Percentiles rank a stretch among this genome's conserved stretches.
phyloP scores from a whole-genome alignment of 2,329 filamentous ascomycete species.

The Colletotrichum phormii region DNA sequence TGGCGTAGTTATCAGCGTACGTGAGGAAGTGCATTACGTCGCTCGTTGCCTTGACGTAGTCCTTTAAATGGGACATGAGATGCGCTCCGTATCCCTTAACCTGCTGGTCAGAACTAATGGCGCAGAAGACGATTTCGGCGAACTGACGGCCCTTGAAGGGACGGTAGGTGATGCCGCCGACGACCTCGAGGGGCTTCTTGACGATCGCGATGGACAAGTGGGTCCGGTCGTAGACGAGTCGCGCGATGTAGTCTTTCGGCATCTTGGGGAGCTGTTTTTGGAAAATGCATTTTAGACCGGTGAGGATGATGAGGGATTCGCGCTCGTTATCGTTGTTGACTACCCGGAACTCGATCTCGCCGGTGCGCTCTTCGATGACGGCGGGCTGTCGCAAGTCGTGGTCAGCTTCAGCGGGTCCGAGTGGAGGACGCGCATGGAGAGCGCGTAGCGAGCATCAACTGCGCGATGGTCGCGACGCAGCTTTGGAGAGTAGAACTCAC shows the following conservation, averaged over 20 bases:
- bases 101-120: constrained; percentile 96
- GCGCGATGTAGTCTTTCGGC: constrained; percentile 99
- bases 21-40: constrained; percentile 99
- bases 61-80: constrained; percentile 96
- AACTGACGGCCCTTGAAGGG: constrained; percentile 93
- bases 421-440: neutral
- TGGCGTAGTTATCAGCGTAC: constrained; percentile 98
- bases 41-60: constrained; percentile 97
- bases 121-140: constrained; percentile 98
- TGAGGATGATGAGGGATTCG: constrained; percentile 93
- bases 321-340: constrained; percentile 95
- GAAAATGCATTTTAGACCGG: constrained; percentile 96
- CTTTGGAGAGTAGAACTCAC: constrained; percentile 52
- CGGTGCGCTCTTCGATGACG: constrained; percentile 91
- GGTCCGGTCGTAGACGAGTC: constrained; percentile 95
- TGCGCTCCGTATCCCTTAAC: constrained; percentile 99
- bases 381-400: constrained; percentile 69
- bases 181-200: constrained; percentile 95
- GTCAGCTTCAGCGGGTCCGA: constrained; percentile 22
- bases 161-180: constrained; percentile 95
- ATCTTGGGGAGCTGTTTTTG: constrained; percentile 99
- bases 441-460: neutral
- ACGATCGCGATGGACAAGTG: constrained; percentile 97
- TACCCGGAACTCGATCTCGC: constrained; percentile 96
- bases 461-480: neutral